Percentiles rank a stretch among this genome's conserved stretches.
Evolutionary conservation across 768 basidiomycete species (phyloP).

Genomic region (Rhizopogon salebrosus): DNA sequence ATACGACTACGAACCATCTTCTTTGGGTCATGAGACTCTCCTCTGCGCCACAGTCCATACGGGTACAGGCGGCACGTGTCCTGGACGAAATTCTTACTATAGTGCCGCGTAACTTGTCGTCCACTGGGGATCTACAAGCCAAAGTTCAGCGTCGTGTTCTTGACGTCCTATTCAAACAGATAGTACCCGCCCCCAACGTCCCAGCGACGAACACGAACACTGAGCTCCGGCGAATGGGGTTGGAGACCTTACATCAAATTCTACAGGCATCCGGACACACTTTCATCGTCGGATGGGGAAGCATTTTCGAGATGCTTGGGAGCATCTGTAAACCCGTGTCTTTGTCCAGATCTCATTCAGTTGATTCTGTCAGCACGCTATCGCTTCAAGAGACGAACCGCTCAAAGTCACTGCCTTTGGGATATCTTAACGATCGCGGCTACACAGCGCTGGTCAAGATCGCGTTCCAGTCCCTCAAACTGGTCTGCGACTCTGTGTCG

Average conservation of each 20-base stretch:
- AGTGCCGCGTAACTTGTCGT: conserved; percentile 67
- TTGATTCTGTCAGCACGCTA: conserved; percentile 38
- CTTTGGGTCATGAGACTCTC: conserved; percentile 68
- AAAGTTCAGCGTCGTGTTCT: conserved; percentile 79
- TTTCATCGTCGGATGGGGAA: conserved; percentile 88
- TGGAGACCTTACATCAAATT: conserved; percentile 87
- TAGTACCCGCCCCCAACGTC: conserved; percentile 40
- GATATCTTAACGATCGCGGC: conserved; percentile 60
- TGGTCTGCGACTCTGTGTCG: conserved; percentile 91
- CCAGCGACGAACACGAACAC: conserved; percentile 45
- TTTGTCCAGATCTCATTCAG: conserved; percentile 29
- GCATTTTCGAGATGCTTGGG: conserved; percentile 86
- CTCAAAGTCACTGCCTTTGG: conserved; percentile 45
- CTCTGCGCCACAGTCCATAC: conserved; percentile 69
- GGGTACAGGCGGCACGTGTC: conserved; percentile 83
- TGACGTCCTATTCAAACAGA: conserved; percentile 78
- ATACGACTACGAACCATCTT: conserved; percentile 73
- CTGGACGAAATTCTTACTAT: conserved; percentile 79
- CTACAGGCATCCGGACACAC: conserved; percentile 90
- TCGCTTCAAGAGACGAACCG: conserved; percentile 33
- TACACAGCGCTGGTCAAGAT: conserved; percentile 80
- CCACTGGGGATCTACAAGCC: conserved; percentile 56
- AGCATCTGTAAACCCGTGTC: conserved; percentile 71
- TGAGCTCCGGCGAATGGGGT: conserved; percentile 82
- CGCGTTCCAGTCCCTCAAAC: conserved; percentile 88